Base-by-base conservation (phyloP, 2,329 filamentous ascomycete genomes). In the Calonectria honghensis region DNA sequence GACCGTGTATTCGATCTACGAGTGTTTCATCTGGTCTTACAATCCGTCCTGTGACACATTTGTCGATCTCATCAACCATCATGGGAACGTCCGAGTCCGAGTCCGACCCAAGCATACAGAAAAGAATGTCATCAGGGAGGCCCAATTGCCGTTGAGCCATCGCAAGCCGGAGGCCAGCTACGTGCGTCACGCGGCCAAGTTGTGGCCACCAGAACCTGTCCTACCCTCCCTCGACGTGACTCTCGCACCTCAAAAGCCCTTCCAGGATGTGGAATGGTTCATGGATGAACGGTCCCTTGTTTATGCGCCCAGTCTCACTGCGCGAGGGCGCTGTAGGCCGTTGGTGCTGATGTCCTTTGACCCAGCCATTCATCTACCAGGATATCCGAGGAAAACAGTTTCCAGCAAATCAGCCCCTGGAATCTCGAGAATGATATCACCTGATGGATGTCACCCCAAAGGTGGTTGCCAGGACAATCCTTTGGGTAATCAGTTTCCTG, bases 11-110 rank as follows among this genome's bases (percentile, higher is more conserved):
- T 89, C 90, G 7, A 85, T 91, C 13, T 86, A 88, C 48, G 88
- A 89, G 68, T 92, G 89, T 14, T 88, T 89, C 54, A 83, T 92
- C 57, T 87, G 90, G 31, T 86, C 87, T 4, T 94, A 94, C 80
- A 87, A 90, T 66, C 81, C 86, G 16, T 85, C 87, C 2, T 88
- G 88, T 75, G 86, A 86, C 29, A 87, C 91, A 0, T 93, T 91
- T 78, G 69, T 94, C 6, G 92, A 94, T 76, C 81, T 94, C 0
- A 90, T 74, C 83, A 88, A 4, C 64, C 81, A 85, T 82, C 39
- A 52, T 29, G 78, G 57, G 75, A 80, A 2, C 73, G 83, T 91
- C 16, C 87, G 89, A 6, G 83, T 94, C 41, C 80, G 82, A 39
- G 73, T 79, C 24, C 78, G 78, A 37, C 76, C 81, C 48, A 81